phyloP scores from a whole-genome alignment of 192 early-diverging fungal genomes.

The Pilaira anomala region DNA sequence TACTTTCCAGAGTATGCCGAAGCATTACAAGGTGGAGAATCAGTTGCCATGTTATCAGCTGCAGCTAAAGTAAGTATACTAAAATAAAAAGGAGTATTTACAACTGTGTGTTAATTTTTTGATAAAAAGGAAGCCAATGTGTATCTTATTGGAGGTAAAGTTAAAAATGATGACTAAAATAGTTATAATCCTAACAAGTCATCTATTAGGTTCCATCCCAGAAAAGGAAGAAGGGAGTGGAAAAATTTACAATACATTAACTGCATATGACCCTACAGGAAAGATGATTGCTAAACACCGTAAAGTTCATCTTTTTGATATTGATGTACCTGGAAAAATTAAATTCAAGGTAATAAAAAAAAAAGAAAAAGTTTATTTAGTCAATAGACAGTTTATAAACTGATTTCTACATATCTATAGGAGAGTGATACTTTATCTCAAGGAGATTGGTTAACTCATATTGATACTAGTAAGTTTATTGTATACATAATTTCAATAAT shows the following conservation, averaged over 20 bases:
- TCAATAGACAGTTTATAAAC: not conserved
- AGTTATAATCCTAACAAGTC: not conserved
- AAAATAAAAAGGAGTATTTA: not conserved
- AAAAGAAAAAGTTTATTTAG: not conserved
- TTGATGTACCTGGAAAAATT: slow-evolving; percentile 91
- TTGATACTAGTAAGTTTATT: slow-evolving; percentile 59
- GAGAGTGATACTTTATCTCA: slow-evolving; percentile 80
- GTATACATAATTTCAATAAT: not conserved
- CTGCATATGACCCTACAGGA: slow-evolving; percentile 69
- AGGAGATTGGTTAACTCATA: slow-evolving; percentile 73
- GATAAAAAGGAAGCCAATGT: slow-evolving; percentile 64
- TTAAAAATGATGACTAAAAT: no score
- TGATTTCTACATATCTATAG: slow-evolving; percentile 8
- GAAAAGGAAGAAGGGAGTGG: slow-evolving; percentile 56
- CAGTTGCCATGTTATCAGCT: slow-evolving; percentile 64
- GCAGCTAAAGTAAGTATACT: slow-evolving; percentile 67
- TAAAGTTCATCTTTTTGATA: slow-evolving; percentile 95
- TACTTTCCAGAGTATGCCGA: slow-evolving; percentile 94
- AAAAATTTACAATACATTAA: slow-evolving; percentile 82
- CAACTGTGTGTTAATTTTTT: not conserved
- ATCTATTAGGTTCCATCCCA: slow-evolving; percentile 72
- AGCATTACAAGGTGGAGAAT: slow-evolving; percentile 64
- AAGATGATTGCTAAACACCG: slow-evolving; percentile 62
- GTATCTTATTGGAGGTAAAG: slow-evolving; percentile 73
- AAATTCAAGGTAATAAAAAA: slow-evolving; percentile 70